Evolutionary conservation across 2,329 filamentous ascomycete species (phyloP).

Genomic region (Penicillium sp.): DNA sequence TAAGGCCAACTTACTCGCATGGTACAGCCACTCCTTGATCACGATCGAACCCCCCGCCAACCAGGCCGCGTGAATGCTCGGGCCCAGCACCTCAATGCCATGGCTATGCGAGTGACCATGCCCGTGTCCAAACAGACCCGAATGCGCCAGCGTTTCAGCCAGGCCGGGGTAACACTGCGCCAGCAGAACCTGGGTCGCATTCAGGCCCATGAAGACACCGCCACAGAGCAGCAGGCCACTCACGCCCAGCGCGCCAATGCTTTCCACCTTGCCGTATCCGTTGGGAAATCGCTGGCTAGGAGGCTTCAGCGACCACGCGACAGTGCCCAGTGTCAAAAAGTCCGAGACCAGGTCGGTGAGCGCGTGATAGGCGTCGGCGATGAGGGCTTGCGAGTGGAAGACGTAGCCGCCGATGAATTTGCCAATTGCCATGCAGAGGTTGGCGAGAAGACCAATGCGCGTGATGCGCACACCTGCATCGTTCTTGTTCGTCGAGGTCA

Average conservation of each 20-base stretch:
- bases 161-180: slow-evolving; percentile 72
- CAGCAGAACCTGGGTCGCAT: slow-evolving; percentile 69
- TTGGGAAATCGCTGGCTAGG: slow-evolving; percentile 82
- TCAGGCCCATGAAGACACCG: slow-evolving; percentile 88
- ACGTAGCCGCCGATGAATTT: slow-evolving; percentile 91
- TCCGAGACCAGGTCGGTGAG: slow-evolving; percentile 94
- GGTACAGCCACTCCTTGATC: slow-evolving; percentile 96
- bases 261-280: slow-evolving; percentile 98
- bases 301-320: slow-evolving; percentile 87
- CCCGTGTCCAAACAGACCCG: slow-evolving; percentile 53
- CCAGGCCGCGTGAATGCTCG: slow-evolving; percentile 94
- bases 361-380: slow-evolving; percentile 93
- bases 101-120: slow-evolving; percentile 63
- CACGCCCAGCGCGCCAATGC: slow-evolving; percentile 87
- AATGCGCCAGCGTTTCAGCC: slow-evolving; percentile 51
- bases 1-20: slow-evolving; percentile 73
- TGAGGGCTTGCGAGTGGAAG: slow-evolving; percentile 92
- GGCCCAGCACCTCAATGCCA: slow-evolving; percentile 57
- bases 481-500: slow-evolving; percentile 79
- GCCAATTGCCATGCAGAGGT: slow-evolving; percentile 88
- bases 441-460: slow-evolving; percentile 81
- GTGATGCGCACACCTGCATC: slow-evolving; percentile 96
- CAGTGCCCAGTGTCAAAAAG: slow-evolving; percentile 88
- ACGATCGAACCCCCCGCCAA: slow-evolving; percentile 85
- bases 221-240: slow-evolving; percentile 87